Evolutionary conservation across 2,329 filamentous ascomycete species (phyloP), one percentile per base, ranked within the genome.

Genomic region (Sarocladium kiliense): DNA sequence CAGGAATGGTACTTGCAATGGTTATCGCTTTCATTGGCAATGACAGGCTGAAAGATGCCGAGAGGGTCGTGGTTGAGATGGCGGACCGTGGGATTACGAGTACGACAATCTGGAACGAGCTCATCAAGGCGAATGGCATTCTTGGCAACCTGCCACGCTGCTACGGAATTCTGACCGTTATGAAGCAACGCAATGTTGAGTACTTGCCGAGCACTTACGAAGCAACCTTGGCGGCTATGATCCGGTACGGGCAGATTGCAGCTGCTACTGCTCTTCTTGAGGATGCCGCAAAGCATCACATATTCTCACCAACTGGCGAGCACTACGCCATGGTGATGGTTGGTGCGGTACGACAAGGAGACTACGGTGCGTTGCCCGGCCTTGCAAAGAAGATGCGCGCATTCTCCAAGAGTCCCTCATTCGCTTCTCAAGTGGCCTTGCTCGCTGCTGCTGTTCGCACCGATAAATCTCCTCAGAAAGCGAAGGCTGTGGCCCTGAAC

Each of bases 101-200:
- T 21, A 85, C 85, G 2, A 74, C 77, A 30, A 82, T 91, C 64
- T 97, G 89, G 89, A 96, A 97, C 65, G 77, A 83, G 54, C 71
- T 97, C 30, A 74, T 97, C 3, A 77, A 80, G 55, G 82, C 87
- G 58, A 80, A 91, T 66, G 89, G 88, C 6, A 21, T 34, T n/a
- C n/a, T 51, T 36, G 47, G 47, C 10, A 51, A 51, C 18, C 9
- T 51, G 47, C 47, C 47, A 21, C 47, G 47, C 49, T 72, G 81
- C 54, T 77, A 82, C 61, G 71, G 69, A 3, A 56, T 81, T 6
- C 69, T 83, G 21, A 67, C 71, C 34, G 58, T 64, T 34, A 85
- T 85, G 81, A 74, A 71, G 21, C 66, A 72, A 12, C 65, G 70
- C 37, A 63, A 69, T 0, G 63, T 84, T 12, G 64, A 73, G 10